Evolutionary conservation across 2,329 filamentous ascomycete genomes (phyloP).

Genomic region (Penicillium sp.): DNA sequence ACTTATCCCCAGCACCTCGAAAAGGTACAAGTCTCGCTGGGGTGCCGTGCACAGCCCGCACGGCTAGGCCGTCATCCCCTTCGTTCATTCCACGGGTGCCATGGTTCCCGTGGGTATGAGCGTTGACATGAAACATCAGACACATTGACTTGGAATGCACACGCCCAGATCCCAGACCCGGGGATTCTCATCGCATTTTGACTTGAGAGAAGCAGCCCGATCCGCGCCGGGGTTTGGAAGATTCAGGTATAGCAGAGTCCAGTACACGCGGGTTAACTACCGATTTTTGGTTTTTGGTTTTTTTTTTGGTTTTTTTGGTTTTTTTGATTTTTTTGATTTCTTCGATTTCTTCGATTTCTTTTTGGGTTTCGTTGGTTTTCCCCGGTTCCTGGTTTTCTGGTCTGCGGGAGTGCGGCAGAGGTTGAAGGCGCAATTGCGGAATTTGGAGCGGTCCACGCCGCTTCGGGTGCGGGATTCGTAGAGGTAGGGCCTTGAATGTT

Average conservation of each 20-base stretch:
- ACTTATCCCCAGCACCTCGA: conserved; percentile 19
- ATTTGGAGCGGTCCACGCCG: not conserved
- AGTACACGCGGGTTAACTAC: no score
- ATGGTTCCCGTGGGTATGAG: not conserved
- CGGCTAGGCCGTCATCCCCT: conserved; percentile 3
- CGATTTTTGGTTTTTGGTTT: no score
- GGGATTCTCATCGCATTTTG: no score
- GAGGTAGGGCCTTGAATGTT: not conserved
- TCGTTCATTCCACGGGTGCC: not conserved
- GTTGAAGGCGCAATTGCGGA: not conserved
- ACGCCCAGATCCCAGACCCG: no score
- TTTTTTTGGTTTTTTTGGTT: no score
- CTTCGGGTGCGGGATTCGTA: not conserved
- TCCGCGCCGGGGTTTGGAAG: no score
- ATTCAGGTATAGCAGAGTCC: no score
- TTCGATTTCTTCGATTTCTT: not conserved
- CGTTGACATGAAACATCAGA: not conserved
- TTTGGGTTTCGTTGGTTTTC: no score
- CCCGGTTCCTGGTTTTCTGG: not conserved
- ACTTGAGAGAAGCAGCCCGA: no score
- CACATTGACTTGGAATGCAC: no score
- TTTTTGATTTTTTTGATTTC: not conserved
- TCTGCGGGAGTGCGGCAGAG: not conserved
- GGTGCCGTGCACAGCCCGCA: conserved; percentile 12
- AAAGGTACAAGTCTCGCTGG: conserved; percentile 18